Base-by-base conservation (phyloP, 306 rosid genomes). In the Argentina anserina region DNA sequence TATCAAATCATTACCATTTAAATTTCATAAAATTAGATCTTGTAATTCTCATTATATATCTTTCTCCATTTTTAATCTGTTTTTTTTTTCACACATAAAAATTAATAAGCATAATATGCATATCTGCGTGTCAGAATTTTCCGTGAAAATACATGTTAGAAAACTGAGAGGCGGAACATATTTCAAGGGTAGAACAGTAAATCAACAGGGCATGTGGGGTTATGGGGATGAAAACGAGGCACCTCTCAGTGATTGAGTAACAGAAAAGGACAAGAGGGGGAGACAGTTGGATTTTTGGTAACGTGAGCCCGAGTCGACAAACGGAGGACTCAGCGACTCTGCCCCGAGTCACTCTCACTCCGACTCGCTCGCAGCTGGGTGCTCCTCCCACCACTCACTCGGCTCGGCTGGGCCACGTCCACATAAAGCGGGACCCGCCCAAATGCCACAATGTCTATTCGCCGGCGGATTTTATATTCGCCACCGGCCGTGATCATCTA, bases 141-240 rank as follows among this genome's bases (percentile, higher is more conserved):
- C n/a, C n/a, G n/a, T n/a, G n/a, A n/a, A n/a, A n/a, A 67, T 41
- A 9, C 28, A 52, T 23, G 63, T 8, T 14, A 3, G 53, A 7
- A 21, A 23, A 70, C 47, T 4, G 49, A 5, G 52, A 42, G 53
- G 53, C 55, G 75, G 65, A 70, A 39, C 39, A 9, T 5, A 42
- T 1, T 20, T 10, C 9, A 1, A 39, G 79, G 73, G 67, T 20
- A 77, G 1, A 49, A 8, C 37, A 62, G 76, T 75, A 70, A 81
- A 31, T 59, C 7, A 3, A 6, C 0, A 15, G 25, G 65, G 1
- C 0, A 2, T 3, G 53, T 20, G 11, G 15, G 61, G 40, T n/a
- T 41, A 53, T n/a, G 62, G 34, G 39, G 77, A 78, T 70, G 85
- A 78, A 78, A 82, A 70, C 82, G 77, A 78, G 75, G 77, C 80